Conservation (phyloP, 2,329 filamentous ascomycete genomes). For the Ramichloridium luteum region DNA sequence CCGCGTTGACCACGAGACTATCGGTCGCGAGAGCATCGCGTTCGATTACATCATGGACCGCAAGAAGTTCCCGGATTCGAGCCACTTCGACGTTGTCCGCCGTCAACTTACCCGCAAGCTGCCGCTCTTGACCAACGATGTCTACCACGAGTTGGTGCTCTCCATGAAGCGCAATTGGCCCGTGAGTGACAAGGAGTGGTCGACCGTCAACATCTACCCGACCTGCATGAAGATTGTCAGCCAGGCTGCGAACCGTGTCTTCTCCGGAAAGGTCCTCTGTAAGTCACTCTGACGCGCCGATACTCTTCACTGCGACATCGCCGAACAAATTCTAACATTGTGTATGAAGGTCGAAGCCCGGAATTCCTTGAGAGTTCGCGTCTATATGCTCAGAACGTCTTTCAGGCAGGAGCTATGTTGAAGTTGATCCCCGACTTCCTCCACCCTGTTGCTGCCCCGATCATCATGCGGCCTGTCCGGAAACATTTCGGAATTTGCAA, state of each 20-base stretch:
- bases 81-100: constrained; percentile 12
- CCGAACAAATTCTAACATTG: neutral
- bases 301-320: neutral
- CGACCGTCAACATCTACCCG: constrained; percentile 10
- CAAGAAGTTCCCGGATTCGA: constrained; percentile 5
- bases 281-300: neutral
- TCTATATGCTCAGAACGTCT: constrained; percentile 11
- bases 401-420: constrained; percentile 11
- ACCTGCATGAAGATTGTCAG: constrained; percentile 15
- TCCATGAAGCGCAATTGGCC: constrained; percentile 11
- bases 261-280: constrained; percentile 13
- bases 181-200: constrained; percentile 3
- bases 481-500: constrained; percentile 7
- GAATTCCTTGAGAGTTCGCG: constrained; percentile 12
- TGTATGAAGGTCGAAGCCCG: constrained; percentile 4
- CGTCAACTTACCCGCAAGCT: constrained; percentile 15
- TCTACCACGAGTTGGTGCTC: constrained; percentile 12
- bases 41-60: constrained; percentile 8
- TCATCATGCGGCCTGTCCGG: constrained; percentile 5
- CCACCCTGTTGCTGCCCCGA: constrained; percentile 10
- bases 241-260: constrained; percentile 15
- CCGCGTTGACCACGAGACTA: constrained; percentile 9
- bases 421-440: constrained; percentile 9
- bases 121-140: constrained; percentile 12
- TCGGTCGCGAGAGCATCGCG: constrained; percentile 9